These are phyloP conservation scores for Penicillium psychrofluorescens DNA, from an alignment of 495 filamentous ascomycete genomes.

Conservation along the genomic window DNA sequence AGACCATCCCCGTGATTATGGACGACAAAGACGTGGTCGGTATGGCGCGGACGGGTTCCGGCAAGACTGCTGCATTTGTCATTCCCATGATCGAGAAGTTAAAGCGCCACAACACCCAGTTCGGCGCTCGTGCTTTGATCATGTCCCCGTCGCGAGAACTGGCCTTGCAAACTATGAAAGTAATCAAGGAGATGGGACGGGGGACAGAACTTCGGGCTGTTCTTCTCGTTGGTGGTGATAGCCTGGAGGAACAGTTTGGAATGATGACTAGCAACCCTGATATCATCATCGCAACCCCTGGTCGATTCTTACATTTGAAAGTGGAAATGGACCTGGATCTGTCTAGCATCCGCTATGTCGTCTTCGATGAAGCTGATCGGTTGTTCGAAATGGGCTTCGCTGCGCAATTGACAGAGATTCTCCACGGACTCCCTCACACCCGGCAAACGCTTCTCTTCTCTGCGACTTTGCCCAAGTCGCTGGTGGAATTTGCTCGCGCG, in stretches of 20 bases:
- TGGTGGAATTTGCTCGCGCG: slow-evolving; percentile 93
- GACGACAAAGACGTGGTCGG: slow-evolving; percentile 89
- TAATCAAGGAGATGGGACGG: slow-evolving; percentile 85
- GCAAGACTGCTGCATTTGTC: slow-evolving; percentile 96
- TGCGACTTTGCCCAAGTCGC: slow-evolving; percentile 82
- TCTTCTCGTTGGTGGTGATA: slow-evolving; percentile 89
- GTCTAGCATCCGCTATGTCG: slow-evolving; percentile 78
- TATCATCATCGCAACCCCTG: slow-evolving; percentile 92
- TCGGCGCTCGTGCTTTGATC: slow-evolving; percentile 79
- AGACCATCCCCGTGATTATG: slow-evolving; percentile 86
- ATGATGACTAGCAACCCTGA: slow-evolving; percentile 92
- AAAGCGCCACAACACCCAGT: slow-evolving; percentile 76
- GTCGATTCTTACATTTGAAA: slow-evolving; percentile 89
- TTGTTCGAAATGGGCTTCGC: slow-evolving; percentile 98
- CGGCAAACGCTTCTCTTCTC: slow-evolving; percentile 93
- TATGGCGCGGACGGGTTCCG: slow-evolving; percentile 94
- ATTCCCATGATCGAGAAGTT: slow-evolving; percentile 96
- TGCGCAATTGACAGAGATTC: slow-evolving; percentile 84
- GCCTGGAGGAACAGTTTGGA: slow-evolving; percentile 89
- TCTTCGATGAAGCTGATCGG: slow-evolving; percentile 95
- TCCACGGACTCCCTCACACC: slow-evolving; percentile 73
- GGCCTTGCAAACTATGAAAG: slow-evolving; percentile 89
- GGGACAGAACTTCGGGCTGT: slow-evolving; percentile 87
- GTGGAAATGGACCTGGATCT: slow-evolving; percentile 91
- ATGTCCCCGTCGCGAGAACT: slow-evolving; percentile 89